phyloP scores from a whole-genome alignment of 148 eudicot genomes.

The Amaranthus palmeri region DNA sequence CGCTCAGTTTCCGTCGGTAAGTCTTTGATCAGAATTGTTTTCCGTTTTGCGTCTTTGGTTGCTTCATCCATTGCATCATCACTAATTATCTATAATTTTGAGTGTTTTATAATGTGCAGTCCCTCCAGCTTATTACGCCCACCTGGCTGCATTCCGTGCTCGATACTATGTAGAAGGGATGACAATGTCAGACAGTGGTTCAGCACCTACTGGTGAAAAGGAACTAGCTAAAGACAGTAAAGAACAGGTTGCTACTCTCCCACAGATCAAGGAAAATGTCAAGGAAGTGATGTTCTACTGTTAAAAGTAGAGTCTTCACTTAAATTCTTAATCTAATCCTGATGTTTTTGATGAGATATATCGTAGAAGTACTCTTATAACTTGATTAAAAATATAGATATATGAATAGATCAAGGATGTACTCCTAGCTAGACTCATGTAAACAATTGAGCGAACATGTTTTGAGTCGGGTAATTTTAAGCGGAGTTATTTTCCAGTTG shows the following conservation, averaged over 20 bases:
- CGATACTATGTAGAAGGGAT: slow-evolving; percentile 58
- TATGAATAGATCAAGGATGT: too few species aligned
- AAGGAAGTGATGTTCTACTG: slow-evolving; percentile 73
- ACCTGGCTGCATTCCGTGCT: slow-evolving; percentile 75
- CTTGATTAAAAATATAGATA: too few species aligned
- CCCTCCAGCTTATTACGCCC: slow-evolving; percentile 87
- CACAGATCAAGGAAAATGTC: slow-evolving; percentile 45
- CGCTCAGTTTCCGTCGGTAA: slow-evolving; percentile 84
- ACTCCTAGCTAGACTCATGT: too few species aligned
- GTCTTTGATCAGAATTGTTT: neutral
- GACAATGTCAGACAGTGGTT: slow-evolving; percentile 37
- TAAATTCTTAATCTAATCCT: too few species aligned
- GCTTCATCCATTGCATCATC: too few species aligned
- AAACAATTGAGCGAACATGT: too few species aligned
- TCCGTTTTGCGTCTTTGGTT: neutral
- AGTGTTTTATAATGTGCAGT: slow-evolving; percentile 31
- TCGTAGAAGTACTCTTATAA: too few species aligned
- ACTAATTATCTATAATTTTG: neutral
- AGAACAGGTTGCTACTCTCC: slow-evolving; percentile 31
- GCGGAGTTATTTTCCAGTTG: too few species aligned
- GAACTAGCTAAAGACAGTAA: slow-evolving; percentile 28
- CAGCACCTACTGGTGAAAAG: slow-evolving; percentile 19
- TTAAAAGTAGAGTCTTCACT: slow-evolving; percentile 21
- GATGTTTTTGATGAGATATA: too few species aligned
- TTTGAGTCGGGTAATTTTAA: too few species aligned